Conservation (phyloP, 2,329 filamentous ascomycete species). For the Rutstroemia sp. region DNA sequence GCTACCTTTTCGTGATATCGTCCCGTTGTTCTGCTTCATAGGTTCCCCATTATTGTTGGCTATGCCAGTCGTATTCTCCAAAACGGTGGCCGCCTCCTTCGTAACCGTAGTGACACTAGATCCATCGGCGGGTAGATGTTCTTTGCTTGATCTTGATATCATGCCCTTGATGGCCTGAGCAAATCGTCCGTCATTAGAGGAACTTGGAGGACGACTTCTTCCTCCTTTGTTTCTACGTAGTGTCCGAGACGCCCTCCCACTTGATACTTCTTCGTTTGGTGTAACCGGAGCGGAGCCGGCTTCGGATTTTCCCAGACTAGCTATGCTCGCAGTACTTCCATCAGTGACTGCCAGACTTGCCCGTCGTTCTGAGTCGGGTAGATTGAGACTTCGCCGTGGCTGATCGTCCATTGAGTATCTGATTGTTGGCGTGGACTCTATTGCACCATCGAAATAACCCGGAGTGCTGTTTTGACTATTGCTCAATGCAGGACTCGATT, state of each 20-base stretch:
- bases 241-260: constrained; percentile 49
- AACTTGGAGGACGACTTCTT: constrained; percentile 50
- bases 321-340: constrained; percentile 29
- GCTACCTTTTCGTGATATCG: constrained; percentile 1
- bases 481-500: background rate
- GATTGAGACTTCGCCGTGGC: constrained; percentile 39
- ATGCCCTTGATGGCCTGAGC: constrained; percentile 48
- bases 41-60: constrained; percentile 9
- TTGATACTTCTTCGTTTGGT: constrained; percentile 46
- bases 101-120: background rate
- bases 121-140: constrained; percentile 16
- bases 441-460: constrained; percentile 36
- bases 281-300: constrained; percentile 35
- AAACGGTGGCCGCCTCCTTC: constrained; percentile 7
- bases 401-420: constrained; percentile 51
- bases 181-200: constrained; percentile 50
- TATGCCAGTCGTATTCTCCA: constrained; percentile 6
- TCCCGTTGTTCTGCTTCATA: background rate
- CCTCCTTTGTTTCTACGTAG: constrained; percentile 45
- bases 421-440: constrained; percentile 37
- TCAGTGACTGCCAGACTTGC: constrained; percentile 46
- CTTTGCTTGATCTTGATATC: constrained; percentile 25
- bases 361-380: constrained; percentile 39
- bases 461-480: background rate
- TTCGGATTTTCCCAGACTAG: constrained; percentile 31